These are phyloP conservation scores for Pythium myriotylum DNA, from an alignment of 352 stramenopile genomes.

Conservation along the genomic window DNA sequence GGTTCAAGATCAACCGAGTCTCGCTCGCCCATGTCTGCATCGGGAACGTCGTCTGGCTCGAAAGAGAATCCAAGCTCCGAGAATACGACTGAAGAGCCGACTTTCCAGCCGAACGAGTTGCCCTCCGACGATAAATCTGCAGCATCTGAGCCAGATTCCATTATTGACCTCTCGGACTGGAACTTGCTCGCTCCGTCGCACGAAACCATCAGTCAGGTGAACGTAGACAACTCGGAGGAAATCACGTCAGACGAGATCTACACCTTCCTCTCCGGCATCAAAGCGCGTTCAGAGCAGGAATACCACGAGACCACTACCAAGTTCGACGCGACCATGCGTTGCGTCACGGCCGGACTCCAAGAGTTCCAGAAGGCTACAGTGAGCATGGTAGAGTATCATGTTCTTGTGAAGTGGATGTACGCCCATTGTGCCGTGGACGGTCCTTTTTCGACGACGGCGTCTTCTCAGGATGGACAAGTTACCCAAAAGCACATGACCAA, in stretches of 20 bases:
- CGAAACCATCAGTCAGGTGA: constrained; percentile 10
- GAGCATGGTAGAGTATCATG: constrained; percentile 17
- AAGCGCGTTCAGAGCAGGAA: background rate
- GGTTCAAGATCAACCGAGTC: background rate
- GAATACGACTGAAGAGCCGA: background rate
- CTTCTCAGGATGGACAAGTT: constrained; percentile 6
- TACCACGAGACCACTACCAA: constrained; percentile 14
- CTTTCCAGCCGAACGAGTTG: background rate
- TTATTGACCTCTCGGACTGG: constrained; percentile 13
- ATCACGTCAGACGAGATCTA: constrained; percentile 24
- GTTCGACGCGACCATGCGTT: constrained; percentile 18
- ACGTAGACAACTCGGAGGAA: constrained; percentile 6
- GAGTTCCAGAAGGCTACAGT: constrained; percentile 23
- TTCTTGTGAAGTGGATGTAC: constrained; percentile 36
- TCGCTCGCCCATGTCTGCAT: background rate
- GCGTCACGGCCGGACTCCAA: constrained; percentile 17
- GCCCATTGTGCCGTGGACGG: constrained; percentile 33
- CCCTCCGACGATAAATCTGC: background rate
- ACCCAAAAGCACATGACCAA: constrained; percentile 49
- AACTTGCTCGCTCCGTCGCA: constrained; percentile 21
- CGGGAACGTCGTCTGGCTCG: background rate
- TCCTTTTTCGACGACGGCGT: background rate
- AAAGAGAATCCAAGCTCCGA: background rate
- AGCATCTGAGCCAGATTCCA: background rate
- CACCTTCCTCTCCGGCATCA: constrained; percentile 8